Percentiles rank a stretch among this genome's conserved stretches.
Evolutionary conservation across 225 moss, liverwort and hornwort genomes (phyloP).

Genomic region (Polytrichum formosum): DNA sequence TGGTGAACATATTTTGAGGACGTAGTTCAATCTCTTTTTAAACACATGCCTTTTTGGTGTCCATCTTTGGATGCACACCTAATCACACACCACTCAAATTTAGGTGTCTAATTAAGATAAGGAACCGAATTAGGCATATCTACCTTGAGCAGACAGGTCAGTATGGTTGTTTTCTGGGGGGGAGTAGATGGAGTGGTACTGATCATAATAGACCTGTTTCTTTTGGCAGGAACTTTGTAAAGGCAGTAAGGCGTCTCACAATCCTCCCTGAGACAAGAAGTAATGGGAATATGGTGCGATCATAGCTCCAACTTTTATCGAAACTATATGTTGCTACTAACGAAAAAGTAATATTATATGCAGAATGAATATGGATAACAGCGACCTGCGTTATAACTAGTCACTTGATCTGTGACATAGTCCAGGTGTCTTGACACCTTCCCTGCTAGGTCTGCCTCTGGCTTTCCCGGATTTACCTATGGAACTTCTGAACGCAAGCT

Average conservation of each 20-base stretch:
- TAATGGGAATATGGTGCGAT: slow-evolving; percentile 63
- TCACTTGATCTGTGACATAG: slow-evolving; percentile 1
- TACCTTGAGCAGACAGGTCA: neutral
- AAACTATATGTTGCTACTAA: neutral
- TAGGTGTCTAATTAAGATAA: too few relatives aligned
- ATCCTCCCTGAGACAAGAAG: slow-evolving; percentile 56
- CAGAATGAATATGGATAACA: neutral
- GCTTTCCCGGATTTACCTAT: neutral
- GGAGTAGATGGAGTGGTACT: neutral
- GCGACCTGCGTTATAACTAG: neutral
- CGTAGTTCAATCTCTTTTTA: too few relatives aligned
- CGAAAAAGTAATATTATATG: neutral
- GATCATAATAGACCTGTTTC: too few relatives aligned
- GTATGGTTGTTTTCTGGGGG: neutral
- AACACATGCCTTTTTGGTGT: too few relatives aligned
- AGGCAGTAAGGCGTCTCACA: slow-evolving; percentile 74
- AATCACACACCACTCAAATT: too few relatives aligned
- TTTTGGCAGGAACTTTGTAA: slow-evolving; percentile 71
- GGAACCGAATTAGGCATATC: too few relatives aligned
- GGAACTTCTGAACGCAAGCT: neutral
- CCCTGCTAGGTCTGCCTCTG: neutral
- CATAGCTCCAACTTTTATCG: slow-evolving; percentile 30
- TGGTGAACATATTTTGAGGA: too few relatives aligned
- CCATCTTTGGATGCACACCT: too few relatives aligned
- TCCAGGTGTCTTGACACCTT: neutral